Evolutionary conservation across 768 basidiomycete genomes (phyloP), one percentile per base, ranked within the genome.

Genomic region (Boletus patriciae): DNA sequence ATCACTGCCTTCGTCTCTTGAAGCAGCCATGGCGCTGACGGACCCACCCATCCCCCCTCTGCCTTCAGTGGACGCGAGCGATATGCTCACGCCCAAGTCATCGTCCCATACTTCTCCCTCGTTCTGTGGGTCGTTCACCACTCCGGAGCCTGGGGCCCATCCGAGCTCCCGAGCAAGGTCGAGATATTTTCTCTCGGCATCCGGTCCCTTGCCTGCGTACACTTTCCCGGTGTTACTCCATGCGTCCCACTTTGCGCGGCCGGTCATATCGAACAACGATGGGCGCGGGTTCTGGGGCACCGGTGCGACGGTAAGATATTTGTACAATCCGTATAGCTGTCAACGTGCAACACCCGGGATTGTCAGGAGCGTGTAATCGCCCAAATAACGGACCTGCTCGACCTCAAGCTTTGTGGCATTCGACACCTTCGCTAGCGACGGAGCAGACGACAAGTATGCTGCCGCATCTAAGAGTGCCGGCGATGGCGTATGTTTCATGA

Each of bases 241-340:
- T 3, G 90, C 88, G 67, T 93, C 90, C 91, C 91, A 94, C 68
- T 94, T 94, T 3, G 90, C 90, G 19, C 89, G 77, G 16, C 87
- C 90, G 3, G 86, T 79, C 71, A 89, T 78, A 63, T 93, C 90
- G 68, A 93, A 89, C 41, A 94, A 74, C 21, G 84, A 86, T 4
- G 92, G 92, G 3, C 87, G 82, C 15, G 83, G 66, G 31, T 76
- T 77, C 38, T 73, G 76, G 13, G 91, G 92, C 6, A 71, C 69
- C 5, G 67, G 62, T 1, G 86, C 79, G 21, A 84, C 79, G 11
- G 86, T 91, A 19, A 91, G 70, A 69, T 76, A 82, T 70, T 94
- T 94, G 83, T 83, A 94, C 53, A 93, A 75, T 52, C 87, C 90
- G 71, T 94, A 94, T n/a, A 94, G 74, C 91, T 94, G 75, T 66